Base-by-base conservation (phyloP, 2,329 filamentous ascomycete genomes). In the Colletotrichum chrysophilum region DNA sequence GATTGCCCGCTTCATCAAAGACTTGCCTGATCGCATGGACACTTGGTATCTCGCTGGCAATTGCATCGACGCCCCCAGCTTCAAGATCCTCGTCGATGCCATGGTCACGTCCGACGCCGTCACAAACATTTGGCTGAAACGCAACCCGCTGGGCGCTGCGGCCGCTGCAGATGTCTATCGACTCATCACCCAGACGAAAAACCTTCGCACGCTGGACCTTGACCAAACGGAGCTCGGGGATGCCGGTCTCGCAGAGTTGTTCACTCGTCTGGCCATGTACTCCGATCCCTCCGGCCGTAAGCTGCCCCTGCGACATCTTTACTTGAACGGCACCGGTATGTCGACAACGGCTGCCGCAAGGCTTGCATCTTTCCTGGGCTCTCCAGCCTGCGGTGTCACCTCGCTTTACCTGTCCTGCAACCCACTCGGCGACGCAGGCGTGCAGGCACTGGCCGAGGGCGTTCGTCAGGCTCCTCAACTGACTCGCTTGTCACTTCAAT, bases 41-140 rank as follows among this genome's bases (percentile, higher is more conserved):
- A 90, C 89, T 36, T 91, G 88, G 89, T 90, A 90, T 78, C 83
- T 91, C 36, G 88, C 88, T 6, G 89, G 89, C 7, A 90, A 90
- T 78, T 89, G 87, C 79, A 89, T 91, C 76, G 86, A 89, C 66
- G 81, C 81, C 4, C 69, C 80, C 4, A 81, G 84, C 72, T 85
- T 90, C 79, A 80, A 79, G 30, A 77, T 83, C 2, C 83, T 90
- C 2, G 87, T 88, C 2, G 82, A 87, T 71, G 85, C 86, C 66
- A 86, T 89, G 84, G 77, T 86, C 16, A 81, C 81, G 28, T 88
- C 87, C 2, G 80, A 82, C 5, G 82, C 82, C 16, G 82, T 89
- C 74, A 88, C 87, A 24, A 89, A 88, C 76, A 80, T 90, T 64
- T 91, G 89, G 89, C 80, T 91, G 70, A 90, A 90, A 79, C 86